Percentiles rank a stretch among this genome's conserved stretches.
Conservation (phyloP, 179 eudicot genomes). For the Amaranthus tricolor region DNA sequence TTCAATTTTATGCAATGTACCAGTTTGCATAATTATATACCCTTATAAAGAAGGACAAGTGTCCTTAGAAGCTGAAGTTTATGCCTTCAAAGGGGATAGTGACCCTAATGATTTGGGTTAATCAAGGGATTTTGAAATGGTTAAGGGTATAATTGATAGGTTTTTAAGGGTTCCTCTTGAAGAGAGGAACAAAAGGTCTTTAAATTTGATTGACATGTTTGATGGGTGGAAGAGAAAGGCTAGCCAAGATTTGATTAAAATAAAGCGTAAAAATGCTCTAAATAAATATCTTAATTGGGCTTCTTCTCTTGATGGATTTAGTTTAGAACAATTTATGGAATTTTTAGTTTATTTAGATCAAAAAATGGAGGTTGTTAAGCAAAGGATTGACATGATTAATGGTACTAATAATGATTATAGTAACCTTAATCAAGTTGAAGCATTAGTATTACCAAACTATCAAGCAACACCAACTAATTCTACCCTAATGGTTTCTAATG, state of each 20-base stretch:
- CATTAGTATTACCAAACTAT: not conserved
- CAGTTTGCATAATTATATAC: conserved; percentile 48
- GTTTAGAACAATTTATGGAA: conserved; percentile 23
- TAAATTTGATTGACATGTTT: conserved; percentile 24
- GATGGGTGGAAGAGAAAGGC: conserved; percentile 28
- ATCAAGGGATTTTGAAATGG: conserved; percentile 1
- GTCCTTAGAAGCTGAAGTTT: conserved; percentile 27
- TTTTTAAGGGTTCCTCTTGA: conserved; percentile 23
- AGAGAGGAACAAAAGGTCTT: conserved; percentile 16
- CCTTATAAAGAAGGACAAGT: conserved; percentile 24
- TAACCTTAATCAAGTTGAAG: not conserved
- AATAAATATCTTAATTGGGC: conserved; percentile 22
- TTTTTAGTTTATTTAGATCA: conserved; percentile 25
- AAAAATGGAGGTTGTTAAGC: conserved; percentile 18
- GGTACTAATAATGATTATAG: not conserved
- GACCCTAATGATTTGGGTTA: not conserved
- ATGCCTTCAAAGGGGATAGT: conserved; percentile 16
- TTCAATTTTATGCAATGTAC: conserved; percentile 51
- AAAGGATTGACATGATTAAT: conserved; percentile 26
- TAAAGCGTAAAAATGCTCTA: conserved; percentile 16
- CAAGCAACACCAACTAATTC: conserved; percentile 1
- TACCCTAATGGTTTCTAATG: not conserved
- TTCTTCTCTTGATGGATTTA: conserved; percentile 10
- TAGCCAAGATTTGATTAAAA: conserved; percentile 17
- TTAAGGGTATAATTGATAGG: conserved; percentile 20